Percentiles rank a stretch among this genome's conserved stretches.
These are phyloP conservation scores for Ramalina peruviana DNA, from an alignment of 495 filamentous ascomycete species.

Conservation along the genomic window DNA sequence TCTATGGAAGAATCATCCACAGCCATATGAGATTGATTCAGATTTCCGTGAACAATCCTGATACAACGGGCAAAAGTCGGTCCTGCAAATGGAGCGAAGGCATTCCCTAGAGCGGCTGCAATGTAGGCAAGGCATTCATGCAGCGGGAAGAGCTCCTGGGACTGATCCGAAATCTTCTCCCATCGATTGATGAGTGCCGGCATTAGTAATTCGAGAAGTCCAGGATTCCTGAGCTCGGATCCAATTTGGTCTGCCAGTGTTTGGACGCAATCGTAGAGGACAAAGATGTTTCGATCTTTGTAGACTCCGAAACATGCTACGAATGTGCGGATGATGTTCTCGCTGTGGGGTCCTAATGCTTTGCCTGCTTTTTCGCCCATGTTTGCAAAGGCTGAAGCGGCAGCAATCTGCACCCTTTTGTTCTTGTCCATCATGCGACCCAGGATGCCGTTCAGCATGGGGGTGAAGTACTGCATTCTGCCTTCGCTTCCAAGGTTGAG, in stretches of 20 bases:
- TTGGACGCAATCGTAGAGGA: conserved; percentile 97
- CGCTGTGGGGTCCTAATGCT: conserved; percentile 66
- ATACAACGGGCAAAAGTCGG: conserved; percentile 78
- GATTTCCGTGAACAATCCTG: conserved; percentile 78
- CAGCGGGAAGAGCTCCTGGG: conserved; percentile 84
- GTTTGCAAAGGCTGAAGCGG: conserved; percentile 89
- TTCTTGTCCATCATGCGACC: conserved; percentile 89
- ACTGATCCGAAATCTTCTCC: conserved; percentile 76
- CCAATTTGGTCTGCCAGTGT: conserved; percentile 89
- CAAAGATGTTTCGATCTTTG: conserved; percentile 98
- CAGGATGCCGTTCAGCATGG: conserved; percentile 95
- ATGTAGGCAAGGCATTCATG: conserved; percentile 93
- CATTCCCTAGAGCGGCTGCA: conserved; percentile 68
- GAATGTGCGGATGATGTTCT: conserved; percentile 83
- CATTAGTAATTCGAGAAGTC: conserved; percentile 78
- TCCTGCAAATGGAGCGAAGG: conserved; percentile 69
- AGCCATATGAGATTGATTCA: conserved; percentile 59
- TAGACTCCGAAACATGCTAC: conserved; percentile 85
- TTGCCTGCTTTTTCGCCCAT: conserved; percentile 86
- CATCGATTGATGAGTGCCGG: conserved; percentile 84
- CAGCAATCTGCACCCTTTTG: conserved; percentile 96
- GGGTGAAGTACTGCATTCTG: conserved; percentile 70
- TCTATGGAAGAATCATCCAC: conserved; percentile 54
- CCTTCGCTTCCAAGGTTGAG: conserved; percentile 55
- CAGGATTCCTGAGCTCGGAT: conserved; percentile 57